Evolutionary conservation across 192 early-diverging fungal species (phyloP).

Genomic region (Dissophora globulifera): DNA sequence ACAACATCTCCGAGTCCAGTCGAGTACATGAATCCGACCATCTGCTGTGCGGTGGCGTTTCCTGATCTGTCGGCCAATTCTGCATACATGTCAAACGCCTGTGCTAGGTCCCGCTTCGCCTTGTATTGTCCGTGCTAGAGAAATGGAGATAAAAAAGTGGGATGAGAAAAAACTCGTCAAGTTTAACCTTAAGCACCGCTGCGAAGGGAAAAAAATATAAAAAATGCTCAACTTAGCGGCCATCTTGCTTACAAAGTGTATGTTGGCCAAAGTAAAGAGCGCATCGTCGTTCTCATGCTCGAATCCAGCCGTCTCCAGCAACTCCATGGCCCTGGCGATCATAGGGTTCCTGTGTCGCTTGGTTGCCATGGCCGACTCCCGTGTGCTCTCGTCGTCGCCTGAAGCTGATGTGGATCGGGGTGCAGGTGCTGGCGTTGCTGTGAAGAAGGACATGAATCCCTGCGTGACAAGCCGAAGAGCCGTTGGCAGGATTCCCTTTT

Average conservation of each 20-base stretch:
- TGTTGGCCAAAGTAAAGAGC: slow-evolving; percentile 72
- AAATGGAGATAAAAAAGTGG: too few species aligned
- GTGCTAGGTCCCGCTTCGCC: slow-evolving; percentile 61
- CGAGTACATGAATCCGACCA: slow-evolving; percentile 91
- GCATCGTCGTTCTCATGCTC: slow-evolving; percentile 65
- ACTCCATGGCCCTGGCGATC: slow-evolving; percentile 47
- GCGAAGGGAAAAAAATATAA: too few species aligned
- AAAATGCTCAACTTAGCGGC: too few species aligned
- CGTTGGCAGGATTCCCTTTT: slow-evolving; percentile 44
- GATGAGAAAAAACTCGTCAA: too few species aligned
- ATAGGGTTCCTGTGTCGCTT: slow-evolving; percentile 32
- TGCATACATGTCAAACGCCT: slow-evolving; percentile 74
- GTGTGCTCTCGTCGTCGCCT: background rate
- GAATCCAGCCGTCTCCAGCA: slow-evolving; percentile 60
- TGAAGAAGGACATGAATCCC: slow-evolving; percentile 44
- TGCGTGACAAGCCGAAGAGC: slow-evolving; percentile 43
- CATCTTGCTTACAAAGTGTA: slow-evolving; percentile 79
- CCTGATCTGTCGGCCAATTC: slow-evolving; percentile 72
- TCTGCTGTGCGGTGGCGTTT: slow-evolving; percentile 87
- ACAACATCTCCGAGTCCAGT: slow-evolving; percentile 83
- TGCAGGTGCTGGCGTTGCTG: background rate
- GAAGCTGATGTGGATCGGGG: slow-evolving; percentile 8
- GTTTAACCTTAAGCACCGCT: too few species aligned
- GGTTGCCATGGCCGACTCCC: background rate
- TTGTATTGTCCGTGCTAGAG: slow-evolving; percentile 70